These are phyloP conservation scores for Aspergillus haitiensis DNA, from an alignment of 495 filamentous ascomycete species.

Conservation along the genomic window DNA sequence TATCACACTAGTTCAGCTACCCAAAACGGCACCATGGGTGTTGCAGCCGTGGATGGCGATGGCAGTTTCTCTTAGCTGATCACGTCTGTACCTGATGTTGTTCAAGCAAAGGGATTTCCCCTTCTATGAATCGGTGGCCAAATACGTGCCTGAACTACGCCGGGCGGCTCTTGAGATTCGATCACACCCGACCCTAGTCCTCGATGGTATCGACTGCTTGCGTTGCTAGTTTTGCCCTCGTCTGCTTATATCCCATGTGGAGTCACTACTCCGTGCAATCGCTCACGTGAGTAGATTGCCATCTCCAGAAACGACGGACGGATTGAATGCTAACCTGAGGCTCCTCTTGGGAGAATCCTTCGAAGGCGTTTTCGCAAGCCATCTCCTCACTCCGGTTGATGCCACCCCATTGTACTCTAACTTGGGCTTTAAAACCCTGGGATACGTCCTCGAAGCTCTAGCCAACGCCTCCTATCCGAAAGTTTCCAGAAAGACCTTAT, in stretches of 20 bases:
- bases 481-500: conserved; percentile 31
- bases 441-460: conserved; percentile 51
- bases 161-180: conserved; percentile 13
- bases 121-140: conserved; percentile 43
- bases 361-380: conserved; percentile 43
- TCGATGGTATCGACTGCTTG: conserved; percentile 41
- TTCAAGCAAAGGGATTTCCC: conserved; percentile 42
- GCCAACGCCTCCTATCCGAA: conserved; percentile 13
- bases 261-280: conserved; percentile 19
- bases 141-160: conserved; percentile 56
- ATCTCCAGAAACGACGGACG: too few species aligned
- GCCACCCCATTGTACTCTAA: conserved; percentile 60
- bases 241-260: conserved; percentile 27
- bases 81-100: conserved; percentile 49
- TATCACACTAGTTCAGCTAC: conserved; percentile 45
- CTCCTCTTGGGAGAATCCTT: conserved; percentile 47
- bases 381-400: conserved; percentile 50
- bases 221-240: conserved; percentile 34
- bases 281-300: conserved; percentile 24
- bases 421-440: conserved; percentile 55
- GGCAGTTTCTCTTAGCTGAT: conserved; percentile 53
- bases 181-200: background rate
- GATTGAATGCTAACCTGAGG: background rate
- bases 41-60: conserved; percentile 39
- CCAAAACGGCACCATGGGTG: conserved; percentile 34